These are phyloP conservation scores for Pseudofabraea citricarpa DNA, from an alignment of 2,329 filamentous ascomycete genomes.

Conservation along the genomic window DNA sequence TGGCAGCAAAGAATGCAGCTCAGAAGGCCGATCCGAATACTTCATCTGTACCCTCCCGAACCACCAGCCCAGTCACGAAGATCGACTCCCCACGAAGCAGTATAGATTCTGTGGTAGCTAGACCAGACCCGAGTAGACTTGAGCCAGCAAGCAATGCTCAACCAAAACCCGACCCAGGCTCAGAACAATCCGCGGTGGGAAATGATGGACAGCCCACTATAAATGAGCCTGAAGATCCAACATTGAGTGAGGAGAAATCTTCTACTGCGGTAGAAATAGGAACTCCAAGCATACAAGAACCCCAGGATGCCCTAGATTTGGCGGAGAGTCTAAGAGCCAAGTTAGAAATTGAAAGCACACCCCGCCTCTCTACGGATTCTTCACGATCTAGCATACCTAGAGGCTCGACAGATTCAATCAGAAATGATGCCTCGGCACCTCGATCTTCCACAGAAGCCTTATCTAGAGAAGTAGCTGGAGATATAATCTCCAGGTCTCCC, in stretches of 20 bases:
- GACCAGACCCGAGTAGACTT: too few species aligned
- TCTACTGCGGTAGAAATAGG: too few species aligned
- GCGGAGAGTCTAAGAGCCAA: slow-evolving; percentile 10
- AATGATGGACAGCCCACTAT: too few species aligned
- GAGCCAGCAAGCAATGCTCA: too few species aligned
- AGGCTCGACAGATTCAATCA: slow-evolving; percentile 19
- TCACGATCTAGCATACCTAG: slow-evolving; percentile 18
- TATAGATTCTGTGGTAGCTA: slow-evolving; percentile 28
- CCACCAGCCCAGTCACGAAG: slow-evolving; percentile 45
- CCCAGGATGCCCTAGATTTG: slow-evolving; percentile 2
- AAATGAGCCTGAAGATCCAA: slow-evolving; percentile 1
- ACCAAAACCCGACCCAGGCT: too few species aligned
- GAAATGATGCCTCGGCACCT: slow-evolving; percentile 12
- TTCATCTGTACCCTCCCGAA: slow-evolving; percentile 43
- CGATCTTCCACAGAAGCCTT: slow-evolving; percentile 26
- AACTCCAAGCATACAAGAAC: too few species aligned
- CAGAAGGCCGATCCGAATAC: slow-evolving; percentile 39
- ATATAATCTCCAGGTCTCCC: slow-evolving; percentile 9
- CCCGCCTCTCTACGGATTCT: slow-evolving; percentile 24
- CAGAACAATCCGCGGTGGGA: too few species aligned
- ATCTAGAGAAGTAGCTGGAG: slow-evolving; percentile 9
- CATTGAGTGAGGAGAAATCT: not conserved
- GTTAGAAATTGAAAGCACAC: slow-evolving; percentile 12
- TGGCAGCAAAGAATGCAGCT: slow-evolving; percentile 62
- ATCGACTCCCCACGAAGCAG: slow-evolving; percentile 38